Evolutionary conservation across 768 basidiomycete genomes (phyloP).

Genomic region (Suillus lakei): DNA sequence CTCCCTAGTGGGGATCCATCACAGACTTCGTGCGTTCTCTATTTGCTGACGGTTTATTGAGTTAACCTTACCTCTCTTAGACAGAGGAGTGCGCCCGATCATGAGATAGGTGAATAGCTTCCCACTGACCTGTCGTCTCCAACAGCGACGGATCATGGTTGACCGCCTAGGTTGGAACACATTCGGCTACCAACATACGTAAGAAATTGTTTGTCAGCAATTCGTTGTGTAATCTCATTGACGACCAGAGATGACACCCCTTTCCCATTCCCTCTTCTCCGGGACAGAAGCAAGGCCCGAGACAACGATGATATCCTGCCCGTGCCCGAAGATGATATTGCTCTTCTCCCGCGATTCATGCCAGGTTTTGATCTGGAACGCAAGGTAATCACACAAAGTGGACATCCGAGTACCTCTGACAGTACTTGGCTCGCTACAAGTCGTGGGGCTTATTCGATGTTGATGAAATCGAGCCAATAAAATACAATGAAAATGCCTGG

Average conservation of each 20-base stretch:
- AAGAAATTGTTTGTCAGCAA: background rate
- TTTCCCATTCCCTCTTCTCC: background rate
- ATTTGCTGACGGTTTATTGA: background rate
- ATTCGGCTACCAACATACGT: background rate
- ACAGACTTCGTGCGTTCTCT: constrained; percentile 3
- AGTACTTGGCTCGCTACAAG: background rate
- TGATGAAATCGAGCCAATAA: constrained; percentile 4
- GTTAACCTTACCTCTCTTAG: background rate
- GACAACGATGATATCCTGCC: background rate
- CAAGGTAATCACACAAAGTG: background rate
- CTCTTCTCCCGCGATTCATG: constrained; percentile 5
- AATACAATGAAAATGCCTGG: constrained; percentile 10
- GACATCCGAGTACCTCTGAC: background rate
- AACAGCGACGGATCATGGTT: constrained; percentile 8
- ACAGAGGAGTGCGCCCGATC: constrained; percentile 4
- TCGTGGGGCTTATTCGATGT: background rate
- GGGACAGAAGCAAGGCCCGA: background rate
- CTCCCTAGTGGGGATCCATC: constrained; percentile 8
- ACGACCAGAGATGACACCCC: background rate
- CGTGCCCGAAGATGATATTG: background rate
- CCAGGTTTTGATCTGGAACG: constrained; percentile 7
- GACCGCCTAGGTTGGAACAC: constrained; percentile 9
- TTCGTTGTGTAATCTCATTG: background rate
- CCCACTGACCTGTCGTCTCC: background rate
- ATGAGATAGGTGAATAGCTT: background rate